Evolutionary conservation across 139 green algal species (phyloP).

Genomic region (Spirogloea muscicola): DNA sequence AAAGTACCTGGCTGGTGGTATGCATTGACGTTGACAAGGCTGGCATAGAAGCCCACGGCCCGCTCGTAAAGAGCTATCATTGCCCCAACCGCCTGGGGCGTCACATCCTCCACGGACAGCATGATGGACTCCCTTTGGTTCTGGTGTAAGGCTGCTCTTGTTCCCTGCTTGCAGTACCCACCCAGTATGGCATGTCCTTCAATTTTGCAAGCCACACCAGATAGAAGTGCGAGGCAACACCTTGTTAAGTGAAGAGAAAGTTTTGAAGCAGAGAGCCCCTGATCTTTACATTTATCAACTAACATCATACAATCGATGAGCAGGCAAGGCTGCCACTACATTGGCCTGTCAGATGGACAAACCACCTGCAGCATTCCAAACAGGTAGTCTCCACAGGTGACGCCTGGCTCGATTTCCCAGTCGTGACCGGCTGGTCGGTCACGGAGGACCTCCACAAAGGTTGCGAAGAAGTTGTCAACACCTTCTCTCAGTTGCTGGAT

Average conservation of each 20-base stretch:
- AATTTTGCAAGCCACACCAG: too few species aligned
- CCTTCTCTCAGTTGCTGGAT: constrained; percentile 37
- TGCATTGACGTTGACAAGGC: constrained; percentile 40
- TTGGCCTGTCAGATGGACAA: too few species aligned
- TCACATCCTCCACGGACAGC: constrained; percentile 29
- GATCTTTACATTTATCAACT: too few species aligned
- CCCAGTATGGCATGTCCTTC: too few species aligned
- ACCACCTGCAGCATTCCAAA: constrained; percentile 39
- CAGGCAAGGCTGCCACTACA: too few species aligned
- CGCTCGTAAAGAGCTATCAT: constrained; percentile 44
- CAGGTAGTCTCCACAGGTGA: constrained; percentile 41
- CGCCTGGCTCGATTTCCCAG: constrained; percentile 36
- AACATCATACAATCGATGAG: too few species aligned
- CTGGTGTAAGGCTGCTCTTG: constrained; percentile 10
- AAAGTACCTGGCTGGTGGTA: constrained; percentile 45
- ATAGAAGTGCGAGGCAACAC: too few species aligned
- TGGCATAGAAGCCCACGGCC: constrained; percentile 25
- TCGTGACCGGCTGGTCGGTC: constrained; percentile 14
- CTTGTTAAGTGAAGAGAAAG: too few species aligned
- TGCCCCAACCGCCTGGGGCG: constrained; percentile 17
- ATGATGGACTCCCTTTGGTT: constrained; percentile 28
- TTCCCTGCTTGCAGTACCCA: too few species aligned
- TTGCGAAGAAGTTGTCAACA: constrained; percentile 35
- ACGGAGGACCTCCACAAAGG: constrained; percentile 35
- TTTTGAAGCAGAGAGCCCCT: too few species aligned